phyloP scores from a whole-genome alignment of 805 yeast species.

The Isabelozyma rhagii region DNA sequence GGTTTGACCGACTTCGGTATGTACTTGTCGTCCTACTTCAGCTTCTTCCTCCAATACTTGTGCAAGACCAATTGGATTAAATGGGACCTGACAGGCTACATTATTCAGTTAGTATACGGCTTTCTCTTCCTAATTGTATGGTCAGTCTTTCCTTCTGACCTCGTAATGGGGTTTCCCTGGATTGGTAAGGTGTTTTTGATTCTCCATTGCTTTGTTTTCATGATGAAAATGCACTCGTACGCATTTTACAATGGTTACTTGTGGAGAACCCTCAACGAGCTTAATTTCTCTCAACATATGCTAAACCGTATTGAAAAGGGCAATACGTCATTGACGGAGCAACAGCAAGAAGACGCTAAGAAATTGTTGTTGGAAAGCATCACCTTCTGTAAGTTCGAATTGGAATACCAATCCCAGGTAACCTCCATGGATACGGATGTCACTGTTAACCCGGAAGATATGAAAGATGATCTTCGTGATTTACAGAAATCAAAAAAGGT shows the following conservation, averaged over 20 bases:
- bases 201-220: slow-evolving; percentile 76
- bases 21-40: slow-evolving; percentile 66
- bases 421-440: slow-evolving; percentile 9
- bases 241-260: slow-evolving; percentile 90
- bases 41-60: slow-evolving; percentile 55
- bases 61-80: slow-evolving; percentile 42
- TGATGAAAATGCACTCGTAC: slow-evolving; percentile 96
- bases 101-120: slow-evolving; percentile 56
- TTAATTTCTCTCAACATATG: slow-evolving; percentile 45
- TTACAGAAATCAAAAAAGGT: slow-evolving; percentile 9
- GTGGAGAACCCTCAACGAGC: slow-evolving; percentile 60
- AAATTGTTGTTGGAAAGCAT: slow-evolving; percentile 46
- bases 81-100: slow-evolving; percentile 70
- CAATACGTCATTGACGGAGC: slow-evolving; percentile 12
- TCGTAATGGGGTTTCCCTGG: slow-evolving; percentile 68
- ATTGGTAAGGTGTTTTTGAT: slow-evolving; percentile 82
- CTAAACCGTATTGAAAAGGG: slow-evolving; percentile 36
- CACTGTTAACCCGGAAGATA: slow-evolving; percentile 7
- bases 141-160: slow-evolving; percentile 51
- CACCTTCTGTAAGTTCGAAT: slow-evolving; percentile 70
- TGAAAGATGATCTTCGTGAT: slow-evolving; percentile 4
- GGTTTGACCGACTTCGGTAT: slow-evolving; percentile 71
- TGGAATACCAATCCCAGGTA: slow-evolving; percentile 51
- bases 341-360: slow-evolving; percentile 7
- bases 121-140: slow-evolving; percentile 49